Base-by-base conservation (phyloP, 108 stramenopile genomes). In the Seminavis robusta region DNA sequence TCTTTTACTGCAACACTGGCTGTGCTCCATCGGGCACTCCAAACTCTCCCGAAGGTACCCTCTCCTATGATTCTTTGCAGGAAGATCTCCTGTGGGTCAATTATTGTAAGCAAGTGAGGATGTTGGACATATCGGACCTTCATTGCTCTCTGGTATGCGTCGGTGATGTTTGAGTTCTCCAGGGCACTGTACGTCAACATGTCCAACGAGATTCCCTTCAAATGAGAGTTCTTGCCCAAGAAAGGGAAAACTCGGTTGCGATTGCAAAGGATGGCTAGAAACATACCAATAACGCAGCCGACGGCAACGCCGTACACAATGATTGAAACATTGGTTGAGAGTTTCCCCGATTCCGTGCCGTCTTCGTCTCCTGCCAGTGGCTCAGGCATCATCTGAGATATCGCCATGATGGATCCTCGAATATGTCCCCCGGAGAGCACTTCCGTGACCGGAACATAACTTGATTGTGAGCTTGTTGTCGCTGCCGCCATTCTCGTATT, bases 1-100 rank as follows among this genome's bases (percentile, higher is more conserved):
- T 98, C 97, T 75, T 98, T 98, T 21, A 98, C 97, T 15, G 97
- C 97, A 44, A 98, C 97, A 47, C 77, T 83, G 28, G 94, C 69
- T 61, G 83, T 94, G 10, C 92, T 71, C 97, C 95, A 98, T 61
- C 73, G 79, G 10, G 95, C 97, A 67, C 92, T 94, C 97, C 97
- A 98, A 7, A 98, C 97, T 27, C 97, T 71, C 10, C 97, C 97
- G 62, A 98, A 98, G 16, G 92, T 91, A 5, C 97, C 97, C 75
- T 98, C 95, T 6, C 97, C 97, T 62, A 98, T 96, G 38, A 97
- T 94, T n/a, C 82, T 63, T 47, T 94, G 92, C 33, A 98, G 69
- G 52, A 97, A 85, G 23, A 98, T 97, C 63, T 98, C 95, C 61
- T 92, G 89, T 4, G 97, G 97, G 61, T 97, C 88, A 51, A 98